These are phyloP conservation scores for Lyophyllum atratum DNA, from an alignment of 768 basidiomycete genomes.

Conservation along the genomic window DNA sequence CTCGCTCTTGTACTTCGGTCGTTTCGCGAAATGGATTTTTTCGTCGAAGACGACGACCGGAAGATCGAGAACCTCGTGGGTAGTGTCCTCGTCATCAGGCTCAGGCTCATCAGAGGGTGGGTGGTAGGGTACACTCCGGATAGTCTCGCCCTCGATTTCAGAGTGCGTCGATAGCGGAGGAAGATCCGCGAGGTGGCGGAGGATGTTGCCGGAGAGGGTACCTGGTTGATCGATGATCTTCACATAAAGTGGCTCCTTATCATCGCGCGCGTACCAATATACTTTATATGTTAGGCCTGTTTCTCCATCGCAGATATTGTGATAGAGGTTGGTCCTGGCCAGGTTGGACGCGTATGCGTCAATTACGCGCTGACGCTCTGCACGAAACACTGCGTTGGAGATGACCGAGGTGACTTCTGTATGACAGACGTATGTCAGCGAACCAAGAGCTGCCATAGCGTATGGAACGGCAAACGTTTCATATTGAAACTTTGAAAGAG, in stretches of 20 bases:
- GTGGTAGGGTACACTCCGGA: background rate
- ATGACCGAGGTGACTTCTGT: background rate
- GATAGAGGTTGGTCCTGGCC: background rate
- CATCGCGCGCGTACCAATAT: background rate
- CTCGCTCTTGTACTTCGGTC: background rate
- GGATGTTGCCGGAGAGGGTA: slow-evolving; percentile 3
- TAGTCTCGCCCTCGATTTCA: background rate
- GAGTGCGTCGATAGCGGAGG: background rate
- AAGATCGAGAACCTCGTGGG: background rate
- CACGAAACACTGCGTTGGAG: background rate
- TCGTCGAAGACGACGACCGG: background rate
- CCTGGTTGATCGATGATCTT: slow-evolving; percentile 1
- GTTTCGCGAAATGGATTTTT: slow-evolving; percentile 1
- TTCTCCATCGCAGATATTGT: background rate
- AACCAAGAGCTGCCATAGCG: no score
- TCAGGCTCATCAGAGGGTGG: background rate
- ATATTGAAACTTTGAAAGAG: no score
- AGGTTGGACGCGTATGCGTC: background rate
- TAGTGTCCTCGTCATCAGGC: background rate
- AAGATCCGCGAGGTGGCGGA: background rate
- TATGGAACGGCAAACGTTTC: no score
- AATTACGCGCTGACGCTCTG: background rate
- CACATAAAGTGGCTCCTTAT: background rate
- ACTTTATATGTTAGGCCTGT: background rate
- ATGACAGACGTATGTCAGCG: background rate